Percentiles rank a stretch among this genome's conserved stretches.
Evolutionary conservation across 768 basidiomycete genomes (phyloP).

Genomic region (Pulveroboletus sp.): DNA sequence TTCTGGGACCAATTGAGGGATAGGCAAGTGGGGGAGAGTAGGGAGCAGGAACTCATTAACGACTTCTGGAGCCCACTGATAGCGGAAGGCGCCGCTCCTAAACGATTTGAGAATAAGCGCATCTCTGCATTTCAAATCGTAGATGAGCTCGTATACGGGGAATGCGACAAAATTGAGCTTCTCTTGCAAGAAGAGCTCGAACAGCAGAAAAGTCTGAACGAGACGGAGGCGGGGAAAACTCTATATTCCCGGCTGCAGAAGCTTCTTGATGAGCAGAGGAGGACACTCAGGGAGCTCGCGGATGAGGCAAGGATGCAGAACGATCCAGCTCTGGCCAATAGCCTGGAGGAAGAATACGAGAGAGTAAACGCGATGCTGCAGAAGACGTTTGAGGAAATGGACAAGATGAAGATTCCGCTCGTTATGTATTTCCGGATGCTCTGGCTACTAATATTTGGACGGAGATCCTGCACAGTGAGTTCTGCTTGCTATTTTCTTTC

Average conservation of each 20-base stretch:
- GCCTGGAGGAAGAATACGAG: slow-evolving; percentile 11
- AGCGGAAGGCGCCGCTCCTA: background rate
- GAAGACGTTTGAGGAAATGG: slow-evolving; percentile 22
- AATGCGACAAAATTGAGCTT: background rate
- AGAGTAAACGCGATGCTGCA: slow-evolving; percentile 8
- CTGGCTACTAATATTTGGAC: slow-evolving; percentile 4
- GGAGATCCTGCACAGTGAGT: slow-evolving; percentile 12
- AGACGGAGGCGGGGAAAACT: slow-evolving; percentile 21
- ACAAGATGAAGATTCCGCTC: slow-evolving; percentile 15
- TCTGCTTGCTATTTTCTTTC: background rate
- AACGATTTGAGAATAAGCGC: slow-evolving; percentile 3
- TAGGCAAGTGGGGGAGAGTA: background rate
- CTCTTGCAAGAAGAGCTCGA: slow-evolving; percentile 22
- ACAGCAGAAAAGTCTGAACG: slow-evolving; percentile 14
- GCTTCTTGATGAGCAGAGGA: slow-evolving; percentile 17
- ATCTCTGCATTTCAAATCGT: slow-evolving; percentile 3
- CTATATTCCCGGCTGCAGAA: slow-evolving; percentile 15
- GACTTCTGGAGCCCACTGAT: slow-evolving; percentile 24
- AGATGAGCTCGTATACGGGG: background rate
- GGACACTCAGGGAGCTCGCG: slow-evolving; percentile 11
- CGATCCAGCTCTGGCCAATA: slow-evolving; percentile 9
- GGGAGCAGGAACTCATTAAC: slow-evolving; percentile 22
- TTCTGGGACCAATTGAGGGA: slow-evolving; percentile 35
- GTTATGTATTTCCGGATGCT: slow-evolving; percentile 8
- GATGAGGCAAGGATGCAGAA: slow-evolving; percentile 14